These are phyloP conservation scores for Colletotrichum gigasporum DNA, from an alignment of 2,329 filamentous ascomycete genomes.

Conservation along the genomic window DNA sequence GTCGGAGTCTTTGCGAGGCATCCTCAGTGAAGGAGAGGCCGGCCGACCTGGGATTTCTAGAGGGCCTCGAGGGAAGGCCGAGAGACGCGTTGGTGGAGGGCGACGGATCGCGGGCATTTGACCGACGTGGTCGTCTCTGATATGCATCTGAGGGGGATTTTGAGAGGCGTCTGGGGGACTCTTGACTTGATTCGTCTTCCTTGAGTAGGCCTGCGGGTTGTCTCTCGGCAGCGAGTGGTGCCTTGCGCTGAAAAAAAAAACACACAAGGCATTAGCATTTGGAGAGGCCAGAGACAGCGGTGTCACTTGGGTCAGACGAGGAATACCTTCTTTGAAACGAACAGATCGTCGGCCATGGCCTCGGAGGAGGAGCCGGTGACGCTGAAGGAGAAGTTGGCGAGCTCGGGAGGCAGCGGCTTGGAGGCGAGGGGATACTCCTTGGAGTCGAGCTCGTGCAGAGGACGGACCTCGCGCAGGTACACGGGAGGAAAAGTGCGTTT, in stretches of 20 bases:
- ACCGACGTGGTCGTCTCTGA: constrained; percentile 44
- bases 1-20: constrained; percentile 50
- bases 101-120: constrained; percentile 43
- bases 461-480: constrained; percentile 76
- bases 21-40: constrained; percentile 37
- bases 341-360: neutral
- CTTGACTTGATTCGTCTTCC: constrained; percentile 42
- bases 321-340: constrained; percentile 22
- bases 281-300: neutral
- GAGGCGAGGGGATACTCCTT: constrained; percentile 91
- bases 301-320: neutral
- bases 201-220: constrained; percentile 25
- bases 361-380: constrained; percentile 59
- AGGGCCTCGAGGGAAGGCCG: constrained; percentile 35
- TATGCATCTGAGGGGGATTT: constrained; percentile 38
- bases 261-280: constrained; percentile 6
- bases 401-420: constrained; percentile 80
- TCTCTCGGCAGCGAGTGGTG: constrained; percentile 15
- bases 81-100: constrained; percentile 43
- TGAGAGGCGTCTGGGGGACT: constrained; percentile 36
- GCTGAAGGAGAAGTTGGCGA: constrained; percentile 81
- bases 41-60: constrained; percentile 12
- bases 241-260: constrained; percentile 14
- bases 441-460: constrained; percentile 77
- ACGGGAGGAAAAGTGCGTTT: constrained; percentile 87